These are phyloP conservation scores for Avicennia marina DNA, from an alignment of 257 asterid genomes.

Conservation along the genomic window DNA sequence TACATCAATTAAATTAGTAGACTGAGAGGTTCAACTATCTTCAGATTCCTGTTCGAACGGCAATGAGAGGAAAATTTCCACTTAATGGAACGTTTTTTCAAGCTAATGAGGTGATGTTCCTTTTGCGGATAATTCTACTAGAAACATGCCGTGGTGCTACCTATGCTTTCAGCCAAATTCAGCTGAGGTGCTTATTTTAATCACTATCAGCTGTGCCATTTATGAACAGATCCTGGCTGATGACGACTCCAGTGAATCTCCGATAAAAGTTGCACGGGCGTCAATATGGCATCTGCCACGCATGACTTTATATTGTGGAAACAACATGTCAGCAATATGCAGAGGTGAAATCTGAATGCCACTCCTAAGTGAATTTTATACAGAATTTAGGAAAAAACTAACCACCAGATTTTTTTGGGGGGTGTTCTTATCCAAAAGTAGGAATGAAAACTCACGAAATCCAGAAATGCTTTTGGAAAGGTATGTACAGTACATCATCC, in stretches of 20 bases:
- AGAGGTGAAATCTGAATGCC: constrained; percentile 22
- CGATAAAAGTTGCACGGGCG: constrained; percentile 22
- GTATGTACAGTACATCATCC: constrained; percentile 15
- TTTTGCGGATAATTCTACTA: no score
- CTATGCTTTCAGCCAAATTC: neutral
- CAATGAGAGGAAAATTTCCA: constrained; percentile 99
- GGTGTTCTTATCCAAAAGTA: no score
- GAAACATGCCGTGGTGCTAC: neutral
- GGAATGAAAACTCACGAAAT: constrained; percentile 28
- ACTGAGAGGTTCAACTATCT: no score
- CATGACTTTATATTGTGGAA: constrained; percentile 27
- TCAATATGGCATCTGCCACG: constrained; percentile 18
- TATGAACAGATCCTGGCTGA: constrained; percentile 36
- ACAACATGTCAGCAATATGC: constrained; percentile 21
- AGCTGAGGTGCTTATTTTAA: neutral
- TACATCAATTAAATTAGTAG: no score
- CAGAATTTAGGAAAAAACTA: no score
- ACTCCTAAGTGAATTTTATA: neutral
- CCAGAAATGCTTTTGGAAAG: constrained; percentile 23
- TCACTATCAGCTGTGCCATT: neutral
- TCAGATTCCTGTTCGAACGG: constrained; percentile 98
- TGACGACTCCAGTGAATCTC: constrained; percentile 27
- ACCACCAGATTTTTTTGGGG: no score
- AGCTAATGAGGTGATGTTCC: constrained; percentile 99
- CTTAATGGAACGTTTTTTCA: constrained; percentile 96